Evolutionary conservation across 129 eudicot species (phyloP), one percentile per base, ranked within the genome.

Genomic region (Heracleum sosnowskyi): DNA sequence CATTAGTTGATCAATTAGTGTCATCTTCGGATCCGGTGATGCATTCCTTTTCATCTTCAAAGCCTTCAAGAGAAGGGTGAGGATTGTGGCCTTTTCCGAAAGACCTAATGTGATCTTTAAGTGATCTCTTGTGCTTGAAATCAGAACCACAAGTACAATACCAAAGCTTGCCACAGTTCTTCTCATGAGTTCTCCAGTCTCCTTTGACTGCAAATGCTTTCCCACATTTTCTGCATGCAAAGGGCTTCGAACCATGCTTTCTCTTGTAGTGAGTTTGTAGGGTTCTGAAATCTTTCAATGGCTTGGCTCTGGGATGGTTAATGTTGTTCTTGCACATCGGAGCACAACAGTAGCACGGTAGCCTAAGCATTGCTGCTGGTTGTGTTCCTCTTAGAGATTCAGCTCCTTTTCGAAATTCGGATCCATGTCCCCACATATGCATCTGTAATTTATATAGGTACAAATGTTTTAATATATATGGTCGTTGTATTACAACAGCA

Each of bases 381-480:
- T 94, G 97, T 39, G 93, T 80, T 35, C 98, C 97, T 77, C 85
- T 86, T 0, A 94, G 92, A 4, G 98, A 94, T 63, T 94, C 96
- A 0, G 97, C 91, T 74, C 98, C 98, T 80, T 89, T 94, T 60
- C 98, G 77, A 57, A 84, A 94, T 82, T 94, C 97, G 0, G 97
- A 90, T 78, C 98, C 98, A 81, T 94, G 98, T 10, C 98, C 98
- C 98, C 98, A 94, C 97, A 94, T 94, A 81, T 94, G 98, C 98
- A 94, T 94, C 98, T 94, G 82, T 44, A 81, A 1, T 26, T 47
- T 5, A 41, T 41, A 0, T 9, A 10, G 45, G 10, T n/a, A n/a
- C n/a, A n/a, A n/a, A 64, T 64, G 31, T 29, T 26, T 26, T 0
- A 24, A 26, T 62, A 2, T 62, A 26, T 62, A 2, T 62, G 16